Evolutionary conservation across 176 grass and related monocot species (phyloP), one percentile per base, ranked within the genome.

Genomic region (Microstegium vimineum): DNA sequence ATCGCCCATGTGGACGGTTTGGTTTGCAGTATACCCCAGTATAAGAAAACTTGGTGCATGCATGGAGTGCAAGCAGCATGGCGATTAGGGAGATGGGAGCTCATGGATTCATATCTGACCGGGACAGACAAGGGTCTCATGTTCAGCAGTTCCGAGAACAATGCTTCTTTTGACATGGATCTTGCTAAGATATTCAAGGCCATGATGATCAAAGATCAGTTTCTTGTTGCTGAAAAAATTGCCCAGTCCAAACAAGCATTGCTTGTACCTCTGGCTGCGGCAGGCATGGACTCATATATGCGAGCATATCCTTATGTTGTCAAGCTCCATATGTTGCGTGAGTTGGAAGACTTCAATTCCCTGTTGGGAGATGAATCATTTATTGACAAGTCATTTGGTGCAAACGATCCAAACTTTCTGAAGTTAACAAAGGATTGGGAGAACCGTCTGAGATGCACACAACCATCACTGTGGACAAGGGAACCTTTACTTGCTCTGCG

Each of bases 131-230:
- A 85, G 54, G 87, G 84, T 61, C 46, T 84, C 63, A 70, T 78
- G 40, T 87, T 83, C 81, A 87, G 79, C 74, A 72, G 69, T 62
- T 82, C 82, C 66, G 92, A 98, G 87, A 93, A 83, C 57, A 95
- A 69, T 88, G 84, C 89, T 82, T 94, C 92, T 78, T 98, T 98
- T 83, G 95, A 98, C 75, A 93, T 98, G 93, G 90, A 83, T 73
- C 88, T 98, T 86, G 92, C 95, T 35, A 98, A 93, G 72, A 98
- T 98, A 90, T 95, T 98, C 81, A 91, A 98, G 73, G 95, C 95
- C 27, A 95, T 98, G 95, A 95, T 90, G 80, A 91, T 88, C 54
- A 98, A 91, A 91, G 90, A 95, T 78, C 84, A 95, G 54, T 93
- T 93, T 73, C 79, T 84, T 87, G 89, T 95, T 83, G 90, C 75